Conservation (phyloP, 208 protist species). For the Leishmania tropica region DNA sequence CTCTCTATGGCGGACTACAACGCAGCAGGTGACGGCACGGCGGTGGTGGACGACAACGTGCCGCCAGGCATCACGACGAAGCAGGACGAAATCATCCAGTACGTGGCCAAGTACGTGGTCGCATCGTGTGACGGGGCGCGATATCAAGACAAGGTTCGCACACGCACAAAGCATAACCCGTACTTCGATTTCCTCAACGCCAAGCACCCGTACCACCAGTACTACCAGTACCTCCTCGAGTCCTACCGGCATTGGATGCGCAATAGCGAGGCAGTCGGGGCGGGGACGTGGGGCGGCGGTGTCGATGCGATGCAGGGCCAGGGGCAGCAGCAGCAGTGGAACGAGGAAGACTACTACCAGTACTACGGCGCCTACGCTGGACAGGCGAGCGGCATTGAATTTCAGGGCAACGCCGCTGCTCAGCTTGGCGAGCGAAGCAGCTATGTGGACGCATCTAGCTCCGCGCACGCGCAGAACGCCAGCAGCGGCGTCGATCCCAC, state of each 20-base stretch:
- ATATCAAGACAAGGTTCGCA: conserved; percentile 69
- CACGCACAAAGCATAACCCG: conserved; percentile 66
- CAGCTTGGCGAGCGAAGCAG: not conserved
- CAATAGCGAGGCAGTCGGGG: conserved; percentile 37
- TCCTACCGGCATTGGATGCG: conserved; percentile 63
- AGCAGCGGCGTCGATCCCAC: conserved; percentile 1
- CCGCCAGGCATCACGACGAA: conserved; percentile 69
- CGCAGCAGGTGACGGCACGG: conserved; percentile 26
- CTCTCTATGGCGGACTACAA: conserved; percentile 1
- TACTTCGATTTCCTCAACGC: conserved; percentile 79
- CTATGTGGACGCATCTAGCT: conserved; percentile 5
- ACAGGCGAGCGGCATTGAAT: conserved; percentile 24
- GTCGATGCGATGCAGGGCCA: conserved; percentile 27
- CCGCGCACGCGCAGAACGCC: not conserved
- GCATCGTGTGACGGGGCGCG: conserved; percentile 64
- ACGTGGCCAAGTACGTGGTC: conserved; percentile 83
- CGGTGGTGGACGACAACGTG: conserved; percentile 27
- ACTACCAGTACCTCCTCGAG: conserved; percentile 79
- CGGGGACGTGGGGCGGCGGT: conserved; percentile 16
- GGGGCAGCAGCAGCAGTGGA: conserved; percentile 45
- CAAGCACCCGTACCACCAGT: conserved; percentile 63
- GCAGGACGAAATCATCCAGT: conserved; percentile 84
- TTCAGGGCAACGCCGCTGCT: not conserved
- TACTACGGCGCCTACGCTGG: conserved; percentile 35
- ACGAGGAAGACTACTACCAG: conserved; percentile 37